Evolutionary conservation across 805 yeast genomes (phyloP).

Genomic region (Suhomyces kilbournensis): DNA sequence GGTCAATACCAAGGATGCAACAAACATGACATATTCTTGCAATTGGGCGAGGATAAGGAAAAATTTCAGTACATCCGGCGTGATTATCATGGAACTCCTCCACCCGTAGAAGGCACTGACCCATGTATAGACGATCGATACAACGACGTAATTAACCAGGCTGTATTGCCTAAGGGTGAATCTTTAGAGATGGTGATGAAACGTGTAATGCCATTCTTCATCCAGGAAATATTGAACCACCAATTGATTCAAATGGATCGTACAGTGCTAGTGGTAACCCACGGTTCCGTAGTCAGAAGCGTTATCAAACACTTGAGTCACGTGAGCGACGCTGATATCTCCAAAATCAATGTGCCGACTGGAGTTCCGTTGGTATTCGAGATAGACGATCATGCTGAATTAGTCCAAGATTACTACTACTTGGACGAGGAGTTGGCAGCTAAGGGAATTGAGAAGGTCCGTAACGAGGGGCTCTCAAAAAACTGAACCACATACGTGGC

Average conservation of each 20-base stretch:
- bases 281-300: conserved; percentile 42
- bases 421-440: conserved; percentile 40
- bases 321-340: conserved; percentile 36
- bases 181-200: conserved; percentile 38
- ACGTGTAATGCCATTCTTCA: conserved; percentile 37
- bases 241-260: conserved; percentile 22
- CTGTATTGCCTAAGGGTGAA: conserved; percentile 37
- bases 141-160: conserved; percentile 17
- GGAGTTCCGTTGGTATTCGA: conserved; percentile 46
- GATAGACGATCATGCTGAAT: conserved; percentile 27
- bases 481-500: not conserved
- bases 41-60: conserved; percentile 30
- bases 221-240: conserved; percentile 24
- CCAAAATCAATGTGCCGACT: conserved; percentile 42
- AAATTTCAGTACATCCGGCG: conserved; percentile 38
- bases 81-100: conserved; percentile 37
- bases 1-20: conserved; percentile 42
- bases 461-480: conserved; percentile 20
- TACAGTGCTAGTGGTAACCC: conserved; percentile 39
- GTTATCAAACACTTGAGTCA: conserved; percentile 36
- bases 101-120: conserved; percentile 26
- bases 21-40: conserved; percentile 33
- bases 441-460: conserved; percentile 35
- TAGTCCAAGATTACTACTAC: conserved; percentile 32
- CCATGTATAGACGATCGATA: conserved; percentile 36